Conservation (phyloP, 192 early-diverging fungal genomes). For the Backusella tuberculispora region DNA sequence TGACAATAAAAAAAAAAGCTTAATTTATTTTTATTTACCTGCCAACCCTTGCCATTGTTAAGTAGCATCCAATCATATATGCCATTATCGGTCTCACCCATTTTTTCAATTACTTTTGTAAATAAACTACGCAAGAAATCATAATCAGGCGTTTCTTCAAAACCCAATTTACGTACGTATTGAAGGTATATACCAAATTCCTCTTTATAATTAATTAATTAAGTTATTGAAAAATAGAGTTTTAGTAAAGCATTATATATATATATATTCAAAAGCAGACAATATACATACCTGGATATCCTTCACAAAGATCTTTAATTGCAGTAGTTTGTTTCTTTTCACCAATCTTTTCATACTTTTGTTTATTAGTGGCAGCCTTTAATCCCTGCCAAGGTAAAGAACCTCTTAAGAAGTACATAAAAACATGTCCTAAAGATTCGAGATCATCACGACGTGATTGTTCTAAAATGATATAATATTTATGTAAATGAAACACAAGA, state of each 20-base stretch:
- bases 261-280: too few relatives aligned
- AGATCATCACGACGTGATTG: slow-evolving; percentile 98
- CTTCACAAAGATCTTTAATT: slow-evolving; percentile 89
- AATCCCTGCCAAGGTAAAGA: slow-evolving; percentile 97
- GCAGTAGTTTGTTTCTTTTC: slow-evolving; percentile 95
- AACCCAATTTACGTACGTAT: slow-evolving; percentile 89
- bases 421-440: slow-evolving; percentile 97
- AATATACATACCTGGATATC: slow-evolving; percentile 89
- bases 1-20: background rate
- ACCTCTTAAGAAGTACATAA: slow-evolving; percentile 97
- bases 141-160: slow-evolving; percentile 97
- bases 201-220: slow-evolving; percentile 41
- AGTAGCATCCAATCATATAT: slow-evolving; percentile 93
- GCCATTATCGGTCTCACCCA: slow-evolving; percentile 83
- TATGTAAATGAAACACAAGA: slow-evolving; percentile 13
- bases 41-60: slow-evolving; percentile 62
- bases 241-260: too few relatives aligned
- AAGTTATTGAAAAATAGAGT: too few relatives aligned
- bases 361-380: slow-evolving; percentile 97
- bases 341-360: slow-evolving; percentile 99
- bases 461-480: slow-evolving; percentile 56
- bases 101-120: slow-evolving; percentile 72
- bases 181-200: slow-evolving; percentile 88
- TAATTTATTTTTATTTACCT: slow-evolving; percentile 6
- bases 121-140: slow-evolving; percentile 88